Conservation (phyloP, 2,329 filamentous ascomycete species). For the Penicillium sp. region DNA sequence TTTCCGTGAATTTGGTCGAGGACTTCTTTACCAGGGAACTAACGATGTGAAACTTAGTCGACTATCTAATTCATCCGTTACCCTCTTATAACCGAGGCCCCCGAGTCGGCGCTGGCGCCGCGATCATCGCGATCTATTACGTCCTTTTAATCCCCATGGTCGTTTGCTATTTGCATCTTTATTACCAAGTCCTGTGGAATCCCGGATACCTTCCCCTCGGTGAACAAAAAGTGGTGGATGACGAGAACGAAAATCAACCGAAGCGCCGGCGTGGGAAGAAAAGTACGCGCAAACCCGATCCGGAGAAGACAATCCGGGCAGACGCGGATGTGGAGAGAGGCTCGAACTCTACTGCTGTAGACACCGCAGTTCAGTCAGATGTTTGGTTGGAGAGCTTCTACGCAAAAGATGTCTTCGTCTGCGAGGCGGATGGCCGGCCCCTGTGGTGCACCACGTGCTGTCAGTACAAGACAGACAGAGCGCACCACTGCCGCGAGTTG, state of each 20-base stretch:
- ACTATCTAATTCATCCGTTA: constrained; percentile 64
- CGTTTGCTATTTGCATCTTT: constrained; percentile 68
- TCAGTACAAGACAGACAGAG: constrained; percentile 84
- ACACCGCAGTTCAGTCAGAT: constrained; percentile 48
- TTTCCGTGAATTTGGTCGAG: background rate
- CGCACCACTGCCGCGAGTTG: constrained; percentile 82
- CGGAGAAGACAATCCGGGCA: constrained; percentile 24
- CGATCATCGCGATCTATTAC: constrained; percentile 71
- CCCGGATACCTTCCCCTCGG: constrained; percentile 73
- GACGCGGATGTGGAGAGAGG: constrained; percentile 33
- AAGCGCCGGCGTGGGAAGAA: constrained; percentile 23
- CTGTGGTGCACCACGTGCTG: constrained; percentile 81
- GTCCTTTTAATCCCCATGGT: constrained; percentile 68
- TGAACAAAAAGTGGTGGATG: constrained; percentile 38
- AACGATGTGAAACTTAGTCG: constrained; percentile 52
- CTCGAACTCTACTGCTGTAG: constrained; percentile 24
- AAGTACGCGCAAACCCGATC: constrained; percentile 24
- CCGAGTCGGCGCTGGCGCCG: constrained; percentile 61
- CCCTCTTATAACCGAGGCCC: constrained; percentile 39
- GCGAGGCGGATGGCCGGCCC: constrained; percentile 78
- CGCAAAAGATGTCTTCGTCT: constrained; percentile 78
- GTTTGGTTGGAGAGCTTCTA: constrained; percentile 75
- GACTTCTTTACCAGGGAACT: background rate
- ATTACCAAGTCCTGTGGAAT: constrained; percentile 66
- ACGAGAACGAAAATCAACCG: constrained; percentile 23